A percentile compares a stretch with the other conserved stretches of the same genome.
Evolutionary conservation across 305 asterid species (phyloP).

Genomic region (Solanum chacoense): DNA sequence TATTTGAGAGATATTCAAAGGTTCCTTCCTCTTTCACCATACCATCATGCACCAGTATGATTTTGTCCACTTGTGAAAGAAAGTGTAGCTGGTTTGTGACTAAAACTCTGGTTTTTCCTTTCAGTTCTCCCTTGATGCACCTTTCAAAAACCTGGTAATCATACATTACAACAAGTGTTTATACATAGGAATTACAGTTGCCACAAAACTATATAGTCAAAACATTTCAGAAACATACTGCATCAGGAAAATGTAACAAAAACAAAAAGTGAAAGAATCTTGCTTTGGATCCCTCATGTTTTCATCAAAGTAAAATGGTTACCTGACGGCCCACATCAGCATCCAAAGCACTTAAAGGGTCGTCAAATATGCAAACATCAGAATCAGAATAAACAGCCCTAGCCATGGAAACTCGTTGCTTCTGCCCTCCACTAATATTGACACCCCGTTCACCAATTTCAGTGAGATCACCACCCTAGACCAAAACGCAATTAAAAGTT

Average conservation of each 20-base stretch:
- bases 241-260: neutral
- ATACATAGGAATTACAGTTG: neutral
- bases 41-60: slow-evolving; percentile 90
- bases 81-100: slow-evolving; percentile 97
- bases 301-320: slow-evolving; percentile 8
- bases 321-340: slow-evolving; percentile 98
- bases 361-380: slow-evolving; percentile 94
- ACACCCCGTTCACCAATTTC: slow-evolving; percentile 99
- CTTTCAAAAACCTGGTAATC: slow-evolving; percentile 68
- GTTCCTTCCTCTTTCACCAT: slow-evolving; percentile 94
- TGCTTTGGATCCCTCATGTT: neutral
- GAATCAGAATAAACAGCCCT: slow-evolving; percentile 91
- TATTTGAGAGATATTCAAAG: slow-evolving; percentile 74
- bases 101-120: slow-evolving; percentile 88
- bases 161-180: neutral
- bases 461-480: slow-evolving; percentile 91
- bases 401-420: slow-evolving; percentile 98
- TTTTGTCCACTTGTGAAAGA: slow-evolving; percentile 90
- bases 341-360: slow-evolving; percentile 93
- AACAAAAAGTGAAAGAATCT: neutral
- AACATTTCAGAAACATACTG: neutral
- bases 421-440: slow-evolving; percentile 97
- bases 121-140: slow-evolving; percentile 82
- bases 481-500: neutral
- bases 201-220: neutral